Base-by-base conservation (phyloP, 2,329 filamentous ascomycete genomes). In the Apiospora sp. region DNA sequence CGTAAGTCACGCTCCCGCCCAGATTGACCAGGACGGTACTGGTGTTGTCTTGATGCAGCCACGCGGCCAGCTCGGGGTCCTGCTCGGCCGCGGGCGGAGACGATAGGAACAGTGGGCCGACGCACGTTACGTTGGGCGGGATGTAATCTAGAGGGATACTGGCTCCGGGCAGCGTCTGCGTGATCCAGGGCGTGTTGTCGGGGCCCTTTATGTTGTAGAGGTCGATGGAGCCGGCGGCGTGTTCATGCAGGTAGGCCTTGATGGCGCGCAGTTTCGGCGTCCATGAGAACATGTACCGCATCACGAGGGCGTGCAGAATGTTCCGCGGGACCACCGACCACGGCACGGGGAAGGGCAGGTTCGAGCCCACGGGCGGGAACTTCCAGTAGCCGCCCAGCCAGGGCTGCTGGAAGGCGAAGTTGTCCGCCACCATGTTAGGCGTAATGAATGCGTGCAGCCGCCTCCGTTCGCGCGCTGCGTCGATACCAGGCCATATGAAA, bases 341-440 rank as follows among this genome's bases (percentile, higher is more conserved):
- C n/a, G 64, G 64, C n/a, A 68, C 4, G 13, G 41, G 64, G n/a
- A 68, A 68, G n/a, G 64, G 64, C 8, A 46, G 19, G 41, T 13
- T 14, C 12, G 64, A 68, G 10, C 37, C 41, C n/a, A 46, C 7
- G n/a, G 64, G 3, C 6, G 41, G 4, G 13, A 27, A 46, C 27
- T 68, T 68, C 64, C 64, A 68, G n/a, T 68, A 68, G 41, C 41
- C 64, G n/a, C n/a, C 41, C 10, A 68, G n/a, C 37, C 41, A 27
- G 4, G 37, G 64, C n/a, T 68, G 64, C 27, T 46, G 3, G n/a
- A 27, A 68, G n/a, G 22, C 12, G 41, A 68, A 68, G 37, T 14
- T 68, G 41, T 68, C 64, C 10, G 27, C 13, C 22, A 68, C 41
- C n/a, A 68, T 27, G 19, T 68, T 68, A 1, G 64, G 64, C 4